Base-by-base conservation (phyloP, 202 grass and related monocot species). In the Zoysia matrella region DNA sequence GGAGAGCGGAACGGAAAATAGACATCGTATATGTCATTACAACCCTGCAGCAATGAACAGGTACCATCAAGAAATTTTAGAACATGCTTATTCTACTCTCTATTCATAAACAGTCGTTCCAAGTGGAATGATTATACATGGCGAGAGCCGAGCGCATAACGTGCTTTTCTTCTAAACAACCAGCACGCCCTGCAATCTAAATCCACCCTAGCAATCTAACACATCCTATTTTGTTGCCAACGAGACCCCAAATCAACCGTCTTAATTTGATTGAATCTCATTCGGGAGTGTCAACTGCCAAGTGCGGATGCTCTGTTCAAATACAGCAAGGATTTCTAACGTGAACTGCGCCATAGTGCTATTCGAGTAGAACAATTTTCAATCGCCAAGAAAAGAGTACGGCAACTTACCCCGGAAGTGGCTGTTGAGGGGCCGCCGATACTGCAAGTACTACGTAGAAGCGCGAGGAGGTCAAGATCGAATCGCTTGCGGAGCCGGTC, bases 1-100 rank as follows among this genome's bases (percentile, higher is more conserved):
- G 84, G 52, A 94, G 66, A 45, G 87, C 5, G 11, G n/a, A 64
- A 7, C 60, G 75, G 18, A 77, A 14, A 60, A 83, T 79, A 10
- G 73, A 72, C 83, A 86, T 88, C 7, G 15, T 72, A 54, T 52
- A 4, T 44, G 12, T 47, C 61, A 39, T 30, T 80, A 73, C 1
- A n/a, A 7, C 86, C 64, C 71, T 82, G 53, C 72, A 74, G 51
- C 10, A 85, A 73, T 3, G 70, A 76, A 80, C 7, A 60, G 18
- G 16, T 56, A 42, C 30, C 30, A 52, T 7, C 49, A 7, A 82
- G 7, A 71, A 60, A 44, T 47, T 77, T 77, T 67, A 78, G 50
- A 8, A 71, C n/a, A 81, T 12, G 52, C 47, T 65, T 45, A n/a
- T 7, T 36, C 30, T 36, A 36, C 30, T 36, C 30, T 55, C 41